Conservation (phyloP, 306 rosid genomes). For the Benincasa hispida region DNA sequence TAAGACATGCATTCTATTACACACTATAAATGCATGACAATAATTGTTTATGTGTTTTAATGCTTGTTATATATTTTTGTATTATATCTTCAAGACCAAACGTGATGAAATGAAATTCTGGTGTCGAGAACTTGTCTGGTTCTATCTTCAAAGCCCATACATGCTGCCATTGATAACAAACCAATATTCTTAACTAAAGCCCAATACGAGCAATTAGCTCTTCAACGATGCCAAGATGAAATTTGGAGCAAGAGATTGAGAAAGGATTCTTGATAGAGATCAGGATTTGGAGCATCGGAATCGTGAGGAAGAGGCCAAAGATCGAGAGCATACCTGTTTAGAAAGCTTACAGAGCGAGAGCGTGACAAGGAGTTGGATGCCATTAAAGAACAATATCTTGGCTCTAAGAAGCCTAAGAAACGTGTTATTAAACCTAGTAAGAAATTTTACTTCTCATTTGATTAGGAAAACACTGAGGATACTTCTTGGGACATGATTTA, state of each 20-base stretch:
- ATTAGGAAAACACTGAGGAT: slow-evolving; percentile 89
- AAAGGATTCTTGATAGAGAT: slow-evolving; percentile 26
- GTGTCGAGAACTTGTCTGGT: background rate
- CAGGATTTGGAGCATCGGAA: slow-evolving; percentile 40
- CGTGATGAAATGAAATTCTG: background rate
- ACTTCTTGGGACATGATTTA: slow-evolving; percentile 70
- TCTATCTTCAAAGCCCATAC: background rate
- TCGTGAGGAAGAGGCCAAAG: slow-evolving; percentile 49
- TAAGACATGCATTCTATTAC: background rate
- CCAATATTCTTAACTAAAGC: slow-evolving; percentile 68
- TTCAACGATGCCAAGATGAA: slow-evolving; percentile 63
- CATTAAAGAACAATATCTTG: slow-evolving; percentile 77
- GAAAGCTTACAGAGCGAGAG: slow-evolving; percentile 70
- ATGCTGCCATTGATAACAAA: slow-evolving; percentile 7
- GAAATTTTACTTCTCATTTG: slow-evolving; percentile 81
- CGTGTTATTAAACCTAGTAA: slow-evolving; percentile 84
- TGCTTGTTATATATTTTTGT: background rate
- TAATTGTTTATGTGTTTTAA: background rate
- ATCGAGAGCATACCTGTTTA: slow-evolving; percentile 47
- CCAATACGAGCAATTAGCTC: slow-evolving; percentile 59
- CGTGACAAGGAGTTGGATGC: slow-evolving; percentile 62
- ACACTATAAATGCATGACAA: background rate
- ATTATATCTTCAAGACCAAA: background rate
- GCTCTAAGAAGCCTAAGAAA: slow-evolving; percentile 82
- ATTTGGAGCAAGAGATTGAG: slow-evolving; percentile 19